Percentiles rank a stretch among this genome's conserved stretches.
Evolutionary conservation across 202 grass and related monocot genomes (phyloP).

Genomic region (Dendrocalamus latiflorus): DNA sequence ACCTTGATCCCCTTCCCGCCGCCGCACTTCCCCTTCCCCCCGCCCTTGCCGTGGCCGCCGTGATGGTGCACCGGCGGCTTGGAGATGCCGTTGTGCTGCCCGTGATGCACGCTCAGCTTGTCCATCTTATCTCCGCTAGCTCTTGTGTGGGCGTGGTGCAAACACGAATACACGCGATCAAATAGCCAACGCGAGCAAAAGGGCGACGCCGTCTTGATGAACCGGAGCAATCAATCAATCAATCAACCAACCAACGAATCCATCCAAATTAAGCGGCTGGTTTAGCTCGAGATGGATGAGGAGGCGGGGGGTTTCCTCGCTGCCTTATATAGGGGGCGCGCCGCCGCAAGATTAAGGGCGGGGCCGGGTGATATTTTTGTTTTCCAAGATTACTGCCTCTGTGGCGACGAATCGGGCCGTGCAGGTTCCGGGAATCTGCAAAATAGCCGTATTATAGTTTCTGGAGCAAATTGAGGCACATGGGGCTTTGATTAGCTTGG

Average conservation of each 20-base stretch:
- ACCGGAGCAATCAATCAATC: neutral
- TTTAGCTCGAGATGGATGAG: neutral
- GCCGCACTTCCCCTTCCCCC: neutral
- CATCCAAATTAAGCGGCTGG: neutral
- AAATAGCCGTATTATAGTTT: neutral
- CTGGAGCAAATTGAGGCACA: neutral
- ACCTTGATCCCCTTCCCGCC: conserved; percentile 48
- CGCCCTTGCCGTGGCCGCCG: neutral
- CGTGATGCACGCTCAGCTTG: conserved; percentile 49
- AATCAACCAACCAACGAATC: neutral
- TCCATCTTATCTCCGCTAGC: conserved; percentile 34
- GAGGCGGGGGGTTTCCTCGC: neutral
- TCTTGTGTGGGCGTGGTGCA: neutral
- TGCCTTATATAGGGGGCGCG: conserved; percentile 31
- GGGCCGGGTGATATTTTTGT: neutral
- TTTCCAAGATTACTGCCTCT: neutral
- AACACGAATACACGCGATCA: neutral
- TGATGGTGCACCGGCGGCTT: conserved; percentile 53
- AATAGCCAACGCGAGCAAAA: neutral
- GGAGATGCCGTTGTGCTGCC: conserved; percentile 41
- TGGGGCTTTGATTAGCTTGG: neutral
- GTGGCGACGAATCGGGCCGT: neutral
- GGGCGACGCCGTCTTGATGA: neutral
- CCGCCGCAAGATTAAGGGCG: conserved; percentile 11
- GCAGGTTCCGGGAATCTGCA: conserved; percentile 43